phyloP scores from a whole-genome alignment of 768 basidiomycete genomes.

The Serendipita sp. region DNA sequence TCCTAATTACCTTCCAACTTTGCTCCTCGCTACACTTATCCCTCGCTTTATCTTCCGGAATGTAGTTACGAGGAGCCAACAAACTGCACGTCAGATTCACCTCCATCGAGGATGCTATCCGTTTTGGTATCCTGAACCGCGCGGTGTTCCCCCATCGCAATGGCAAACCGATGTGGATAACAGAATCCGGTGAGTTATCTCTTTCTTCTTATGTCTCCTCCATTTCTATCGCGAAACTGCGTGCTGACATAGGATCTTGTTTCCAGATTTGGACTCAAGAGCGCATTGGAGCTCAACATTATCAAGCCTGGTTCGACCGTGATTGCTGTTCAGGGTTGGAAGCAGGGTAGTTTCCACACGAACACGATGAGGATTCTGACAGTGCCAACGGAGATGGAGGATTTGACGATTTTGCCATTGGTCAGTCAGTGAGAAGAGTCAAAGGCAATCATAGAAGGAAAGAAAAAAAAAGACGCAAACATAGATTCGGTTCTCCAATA shows the following conservation, averaged over 20 bases:
- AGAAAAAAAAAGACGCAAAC: no score
- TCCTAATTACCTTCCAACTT: not conserved
- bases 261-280: constrained; percentile 57
- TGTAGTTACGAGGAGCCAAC: constrained; percentile 85
- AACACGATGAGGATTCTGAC: constrained; percentile 76
- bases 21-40: not conserved
- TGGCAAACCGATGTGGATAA: constrained; percentile 98
- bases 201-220: not conserved
- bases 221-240: not conserved
- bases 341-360: constrained; percentile 90
- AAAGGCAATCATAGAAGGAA: no score
- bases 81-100: constrained; percentile 93
- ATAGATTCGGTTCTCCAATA: no score
- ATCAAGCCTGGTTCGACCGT: constrained; percentile 80
- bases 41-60: not conserved
- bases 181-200: constrained; percentile 39
- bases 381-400: constrained; percentile 67
- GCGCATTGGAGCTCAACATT: constrained; percentile 67
- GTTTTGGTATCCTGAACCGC: constrained; percentile 91
- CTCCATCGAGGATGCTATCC: constrained; percentile 94
- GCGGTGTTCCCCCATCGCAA: constrained; percentile 70
- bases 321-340: constrained; percentile 98
- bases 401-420: constrained; percentile 56
- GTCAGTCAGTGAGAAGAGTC: constrained; percentile 9
- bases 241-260: not conserved